These are phyloP conservation scores for Glycine tomentella DNA, from an alignment of 306 rosid species.

Conservation along the genomic window DNA sequence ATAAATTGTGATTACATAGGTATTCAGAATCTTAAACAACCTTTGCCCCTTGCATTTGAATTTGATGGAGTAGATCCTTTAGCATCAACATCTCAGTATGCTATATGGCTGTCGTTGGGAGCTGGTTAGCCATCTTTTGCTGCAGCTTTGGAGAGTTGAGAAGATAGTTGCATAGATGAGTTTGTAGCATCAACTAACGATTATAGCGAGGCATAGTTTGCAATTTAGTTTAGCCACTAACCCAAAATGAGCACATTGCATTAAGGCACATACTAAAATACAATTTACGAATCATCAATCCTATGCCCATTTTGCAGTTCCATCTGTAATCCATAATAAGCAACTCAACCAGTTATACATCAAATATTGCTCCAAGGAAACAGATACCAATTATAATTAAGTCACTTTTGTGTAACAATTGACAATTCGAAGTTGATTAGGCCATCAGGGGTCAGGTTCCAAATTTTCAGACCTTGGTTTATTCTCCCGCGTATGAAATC, in stretches of 20 bases:
- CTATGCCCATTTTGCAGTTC: not conserved
- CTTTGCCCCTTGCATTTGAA: too few species aligned
- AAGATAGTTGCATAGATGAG: not conserved
- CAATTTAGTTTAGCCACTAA: not conserved
- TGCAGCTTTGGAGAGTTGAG: constrained; percentile 4
- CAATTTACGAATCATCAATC: constrained; percentile 6
- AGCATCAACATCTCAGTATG: not conserved
- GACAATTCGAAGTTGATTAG: constrained; percentile 3
- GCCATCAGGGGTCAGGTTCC: constrained; percentile 7
- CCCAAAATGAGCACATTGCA: not conserved
- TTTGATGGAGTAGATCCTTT: too few species aligned
- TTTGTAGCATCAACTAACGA: not conserved
- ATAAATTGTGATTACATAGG: too few species aligned
- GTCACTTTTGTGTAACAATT: not conserved
- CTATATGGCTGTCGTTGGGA: not conserved
- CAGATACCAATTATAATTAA: not conserved
- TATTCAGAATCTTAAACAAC: too few species aligned
- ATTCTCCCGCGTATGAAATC: constrained; percentile 1
- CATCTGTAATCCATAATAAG: not conserved
- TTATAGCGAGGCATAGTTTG: not conserved
- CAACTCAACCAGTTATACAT: constrained; percentile 1
- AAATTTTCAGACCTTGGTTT: not conserved
- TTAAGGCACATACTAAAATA: not conserved
- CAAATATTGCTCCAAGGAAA: constrained; percentile 7
- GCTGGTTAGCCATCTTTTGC: not conserved